phyloP scores from a whole-genome alignment of 169 alveolate genomes.

The Eimeria brunetti region DNA sequence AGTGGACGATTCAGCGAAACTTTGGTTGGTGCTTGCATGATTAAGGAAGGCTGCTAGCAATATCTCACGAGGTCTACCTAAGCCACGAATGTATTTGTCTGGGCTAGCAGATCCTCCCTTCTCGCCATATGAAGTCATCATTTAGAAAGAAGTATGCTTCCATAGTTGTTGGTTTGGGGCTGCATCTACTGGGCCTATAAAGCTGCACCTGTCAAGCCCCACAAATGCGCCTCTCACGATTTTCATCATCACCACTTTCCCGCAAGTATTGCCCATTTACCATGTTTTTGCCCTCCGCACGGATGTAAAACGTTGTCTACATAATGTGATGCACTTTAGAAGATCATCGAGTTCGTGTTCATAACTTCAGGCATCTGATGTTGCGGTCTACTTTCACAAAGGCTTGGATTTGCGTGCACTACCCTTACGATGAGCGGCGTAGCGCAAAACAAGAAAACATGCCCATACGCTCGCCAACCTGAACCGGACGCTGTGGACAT shows the following conservation, averaged over 20 bases:
- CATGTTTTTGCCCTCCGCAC: not conserved
- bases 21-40: too few species aligned
- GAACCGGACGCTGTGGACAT: not conserved
- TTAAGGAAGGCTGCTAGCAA: not conserved
- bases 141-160: not conserved
- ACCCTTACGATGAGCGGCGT: not conserved
- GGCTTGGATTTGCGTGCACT: not conserved
- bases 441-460: not conserved
- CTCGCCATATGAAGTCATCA: not conserved
- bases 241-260: not conserved
- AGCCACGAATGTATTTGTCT: not conserved
- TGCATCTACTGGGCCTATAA: conserved; percentile 40
- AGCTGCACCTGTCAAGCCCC: conserved; percentile 8
- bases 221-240: not conserved
- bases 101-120: not conserved
- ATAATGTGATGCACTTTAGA: not conserved
- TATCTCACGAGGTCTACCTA: not conserved
- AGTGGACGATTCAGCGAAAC: too few species aligned
- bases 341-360: not conserved
- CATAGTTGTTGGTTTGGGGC: not conserved
- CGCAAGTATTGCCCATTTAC: not conserved
- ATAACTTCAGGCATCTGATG: not conserved
- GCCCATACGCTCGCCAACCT: not conserved
- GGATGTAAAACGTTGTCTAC: not conserved
- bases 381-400: not conserved